These are phyloP conservation scores for Auricularia sp. DNA, from an alignment of 768 basidiomycete species.

Conservation along the genomic window DNA sequence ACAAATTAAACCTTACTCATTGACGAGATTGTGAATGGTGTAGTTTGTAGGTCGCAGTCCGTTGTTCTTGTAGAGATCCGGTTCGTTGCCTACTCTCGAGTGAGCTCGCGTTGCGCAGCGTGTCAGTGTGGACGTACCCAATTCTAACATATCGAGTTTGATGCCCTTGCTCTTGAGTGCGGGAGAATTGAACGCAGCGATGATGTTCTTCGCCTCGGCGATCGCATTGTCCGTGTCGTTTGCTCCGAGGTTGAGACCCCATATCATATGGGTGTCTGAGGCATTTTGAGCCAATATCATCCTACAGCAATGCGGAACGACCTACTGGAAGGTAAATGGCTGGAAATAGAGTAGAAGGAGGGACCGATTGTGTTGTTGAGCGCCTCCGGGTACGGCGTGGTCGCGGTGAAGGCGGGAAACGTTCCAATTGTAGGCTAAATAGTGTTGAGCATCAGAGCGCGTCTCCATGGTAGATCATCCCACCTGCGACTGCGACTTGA, in stretches of 20 bases:
- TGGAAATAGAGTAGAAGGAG: background rate
- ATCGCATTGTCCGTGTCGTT: slow-evolving; percentile 42
- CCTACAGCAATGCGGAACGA: background rate
- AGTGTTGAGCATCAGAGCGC: background rate
- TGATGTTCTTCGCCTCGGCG: slow-evolving; percentile 30
- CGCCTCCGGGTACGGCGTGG: slow-evolving; percentile 51
- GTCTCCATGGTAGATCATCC: background rate
- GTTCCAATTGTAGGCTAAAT: slow-evolving; percentile 21
- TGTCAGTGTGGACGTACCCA: background rate
- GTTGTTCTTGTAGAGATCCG: slow-evolving; percentile 44
- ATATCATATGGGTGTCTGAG: slow-evolving; percentile 47
- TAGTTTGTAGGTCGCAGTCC: slow-evolving; percentile 31
- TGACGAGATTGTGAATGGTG: slow-evolving; percentile 35
- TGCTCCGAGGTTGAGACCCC: slow-evolving; percentile 57
- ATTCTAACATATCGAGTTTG: slow-evolving; percentile 44
- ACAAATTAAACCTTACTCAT: slow-evolving; percentile 28
- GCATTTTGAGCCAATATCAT: background rate
- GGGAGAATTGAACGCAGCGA: slow-evolving; percentile 33
- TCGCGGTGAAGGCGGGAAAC: slow-evolving; percentile 40
- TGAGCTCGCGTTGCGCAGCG: background rate
- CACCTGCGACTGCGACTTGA: background rate
- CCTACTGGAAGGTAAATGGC: background rate
- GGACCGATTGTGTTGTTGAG: background rate
- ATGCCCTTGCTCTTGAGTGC: slow-evolving; percentile 32
- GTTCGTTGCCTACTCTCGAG: slow-evolving; percentile 28